Evolutionary conservation across 495 filamentous ascomycete species (phyloP).

Genomic region (Podospora australis): DNA sequence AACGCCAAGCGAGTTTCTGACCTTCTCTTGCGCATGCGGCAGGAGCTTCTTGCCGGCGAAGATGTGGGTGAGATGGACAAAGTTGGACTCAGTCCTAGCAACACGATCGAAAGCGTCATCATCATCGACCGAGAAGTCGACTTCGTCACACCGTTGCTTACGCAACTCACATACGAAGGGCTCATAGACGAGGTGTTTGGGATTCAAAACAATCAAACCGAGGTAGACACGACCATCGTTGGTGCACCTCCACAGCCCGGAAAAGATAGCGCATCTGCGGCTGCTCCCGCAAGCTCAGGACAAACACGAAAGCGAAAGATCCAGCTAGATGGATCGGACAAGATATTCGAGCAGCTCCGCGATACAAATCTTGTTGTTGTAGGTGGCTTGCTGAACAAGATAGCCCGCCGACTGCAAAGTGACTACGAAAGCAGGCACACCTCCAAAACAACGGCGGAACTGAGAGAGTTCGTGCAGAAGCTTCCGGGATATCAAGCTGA

Average conservation of each 20-base stretch:
- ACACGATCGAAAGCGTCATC: conserved; percentile 78
- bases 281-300: conserved; percentile 24
- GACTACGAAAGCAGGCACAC: conserved; percentile 86
- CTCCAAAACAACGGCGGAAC: conserved; percentile 82
- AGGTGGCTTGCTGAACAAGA: conserved; percentile 78
- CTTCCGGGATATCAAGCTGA: conserved; percentile 89
- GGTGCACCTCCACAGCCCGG: conserved; percentile 58
- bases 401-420: conserved; percentile 75
- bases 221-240: conserved; percentile 87
- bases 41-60: conserved; percentile 78
- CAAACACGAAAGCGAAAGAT: conserved; percentile 75
- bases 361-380: conserved; percentile 96
- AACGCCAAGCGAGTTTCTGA: conserved; percentile 84
- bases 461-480: conserved; percentile 87
- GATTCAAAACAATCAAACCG: conserved; percentile 81
- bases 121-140: conserved; percentile 95
- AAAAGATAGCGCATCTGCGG: conserved; percentile 43
- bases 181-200: conserved; percentile 91
- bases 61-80: conserved; percentile 54
- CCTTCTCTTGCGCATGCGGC: conserved; percentile 85
- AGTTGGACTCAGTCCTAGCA: conserved; percentile 76
- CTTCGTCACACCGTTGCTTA: conserved; percentile 82
- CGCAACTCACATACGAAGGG: conserved; percentile 95
- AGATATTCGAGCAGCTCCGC: conserved; percentile 79
- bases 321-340: conserved; percentile 80